Evolutionary conservation across 495 filamentous ascomycete genomes (phyloP).

Genomic region (Aspergillus hancockii): DNA sequence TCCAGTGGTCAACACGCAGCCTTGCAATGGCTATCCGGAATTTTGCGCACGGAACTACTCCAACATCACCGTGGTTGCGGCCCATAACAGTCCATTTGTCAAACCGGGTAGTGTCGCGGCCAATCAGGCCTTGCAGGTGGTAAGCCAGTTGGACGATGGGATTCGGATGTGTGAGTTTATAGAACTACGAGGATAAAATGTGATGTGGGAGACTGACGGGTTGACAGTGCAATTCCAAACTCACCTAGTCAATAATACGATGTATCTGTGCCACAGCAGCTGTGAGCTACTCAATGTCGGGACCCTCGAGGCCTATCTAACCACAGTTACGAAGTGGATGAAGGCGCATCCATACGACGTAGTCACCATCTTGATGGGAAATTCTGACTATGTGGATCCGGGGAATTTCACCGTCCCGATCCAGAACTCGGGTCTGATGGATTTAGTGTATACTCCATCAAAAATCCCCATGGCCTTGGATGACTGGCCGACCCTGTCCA

Average conservation of each 20-base stretch:
- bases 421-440: slow-evolving; percentile 64
- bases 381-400: slow-evolving; percentile 68
- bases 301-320: slow-evolving; percentile 72
- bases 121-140: slow-evolving; percentile 74
- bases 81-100: slow-evolving; percentile 87
- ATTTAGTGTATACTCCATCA: slow-evolving; percentile 71
- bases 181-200: neutral
- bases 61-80: slow-evolving; percentile 85
- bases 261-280: slow-evolving; percentile 71
- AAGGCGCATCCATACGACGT: slow-evolving; percentile 79
- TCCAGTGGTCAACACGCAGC: slow-evolving; percentile 66
- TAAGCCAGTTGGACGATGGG: slow-evolving; percentile 79
- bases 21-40: slow-evolving; percentile 87
- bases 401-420: slow-evolving; percentile 61
- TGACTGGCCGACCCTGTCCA: slow-evolving; percentile 82
- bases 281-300: slow-evolving; percentile 82
- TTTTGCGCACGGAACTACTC: slow-evolving; percentile 80
- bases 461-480: slow-evolving; percentile 66
- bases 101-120: slow-evolving; percentile 65
- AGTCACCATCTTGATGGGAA: slow-evolving; percentile 86
- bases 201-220: slow-evolving; percentile 8
- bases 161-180: slow-evolving; percentile 69
- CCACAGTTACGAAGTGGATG: slow-evolving; percentile 71
- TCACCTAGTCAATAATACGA: slow-evolving; percentile 63
- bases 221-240: slow-evolving; percentile 75